Base-by-base conservation (phyloP, 208 protist species). In the Trypanosoma cruzi region DNA sequence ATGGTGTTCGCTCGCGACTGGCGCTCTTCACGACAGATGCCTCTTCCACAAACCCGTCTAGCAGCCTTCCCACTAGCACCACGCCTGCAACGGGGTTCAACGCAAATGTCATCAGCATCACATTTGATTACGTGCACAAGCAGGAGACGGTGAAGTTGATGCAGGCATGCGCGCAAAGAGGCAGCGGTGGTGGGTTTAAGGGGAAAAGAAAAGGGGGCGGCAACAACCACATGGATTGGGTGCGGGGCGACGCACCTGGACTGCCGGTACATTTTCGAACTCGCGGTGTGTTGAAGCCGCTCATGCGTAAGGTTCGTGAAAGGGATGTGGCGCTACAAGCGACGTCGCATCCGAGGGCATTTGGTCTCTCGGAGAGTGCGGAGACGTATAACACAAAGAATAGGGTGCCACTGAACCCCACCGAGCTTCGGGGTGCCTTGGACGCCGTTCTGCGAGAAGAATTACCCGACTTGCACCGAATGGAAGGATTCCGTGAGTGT, bases 71-170 rank as follows among this genome's bases (percentile, higher is more conserved):
- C 22, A 29, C 29, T 24, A n/a, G 29, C 28, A 46, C 13, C 71
- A 54, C 0, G 69, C 80, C 80, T 4, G 79, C 86, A 46, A 88
- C 86, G 13, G 73, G 59, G 31, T 72, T 82, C 14, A 89, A 89
- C 60, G 68, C 76, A 34, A 94, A 92, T 63, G 88, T 75, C 18
- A 76, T 93, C 20, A 73, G 82, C 18, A 92, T 96, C 22, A 90
- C 74, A 14, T 96, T 96, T 62, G 91, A 96, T 58, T 73, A 90
- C 64, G 78, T 94, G 11, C 76, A 66, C 44, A 74, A 78, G 24
- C 64, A 64, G 14, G 87, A 94, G n/a, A 44, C 75, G 31, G 75
- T 86, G 37, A 77, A 92, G 22, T 71, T 94, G 64, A 65, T 90
- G 66, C 82, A 86, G 24, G 76, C 44, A 16, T 75, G 78, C 40